Base-by-base conservation (phyloP, 768 basidiomycete genomes). In the Punctularia strigosozonata region DNA sequence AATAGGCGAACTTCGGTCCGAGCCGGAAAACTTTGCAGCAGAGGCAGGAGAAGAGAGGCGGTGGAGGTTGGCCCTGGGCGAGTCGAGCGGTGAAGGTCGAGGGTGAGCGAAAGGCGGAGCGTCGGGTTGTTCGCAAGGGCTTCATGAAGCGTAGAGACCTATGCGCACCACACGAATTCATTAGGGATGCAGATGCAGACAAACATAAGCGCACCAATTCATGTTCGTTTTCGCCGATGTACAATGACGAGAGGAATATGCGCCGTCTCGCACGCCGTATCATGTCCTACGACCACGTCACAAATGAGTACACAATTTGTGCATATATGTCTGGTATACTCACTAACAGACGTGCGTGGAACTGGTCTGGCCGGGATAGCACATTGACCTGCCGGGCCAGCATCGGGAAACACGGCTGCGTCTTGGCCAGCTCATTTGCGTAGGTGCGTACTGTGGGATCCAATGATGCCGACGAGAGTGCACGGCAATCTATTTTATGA, bases 241-340 rank as follows among this genome's bases (percentile, higher is more conserved):
- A 95, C 8, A 95, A 62, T 1, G 87, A 87, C 0, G 94, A 95
- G 21, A 99, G 69, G 52, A 92, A 86, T 49, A 99, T 75, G 40
- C 91, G 74, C 36, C 64, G 59, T 41, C 76, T 73, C 1, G 94
- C 94, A n/a, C 73, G 66, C 31, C 62, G 62, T 38, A 98, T 77
- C 69, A 88, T 79, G 42, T 73, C 64, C 90, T 92, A 34, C 8
- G 10, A 12, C 10, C 8, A 8, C 13, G 8, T 10, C 20, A 10
- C 10, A 8, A 8, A 15, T 10, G 33, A 20, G 13, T 34, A 10
- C 8, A 12, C 18, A 34, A 19, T 8, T 12, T 34, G 10, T 10
- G n/a, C n/a, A 34, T 20, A 20, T 8, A 8, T 8, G 33, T 20
- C 20, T 8, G 10, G 28, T 10, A 30, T 17, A 62, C 75, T 43